phyloP scores from a whole-genome alignment of 352 stramenopile genomes.

The Phytophthora meadii region DNA sequence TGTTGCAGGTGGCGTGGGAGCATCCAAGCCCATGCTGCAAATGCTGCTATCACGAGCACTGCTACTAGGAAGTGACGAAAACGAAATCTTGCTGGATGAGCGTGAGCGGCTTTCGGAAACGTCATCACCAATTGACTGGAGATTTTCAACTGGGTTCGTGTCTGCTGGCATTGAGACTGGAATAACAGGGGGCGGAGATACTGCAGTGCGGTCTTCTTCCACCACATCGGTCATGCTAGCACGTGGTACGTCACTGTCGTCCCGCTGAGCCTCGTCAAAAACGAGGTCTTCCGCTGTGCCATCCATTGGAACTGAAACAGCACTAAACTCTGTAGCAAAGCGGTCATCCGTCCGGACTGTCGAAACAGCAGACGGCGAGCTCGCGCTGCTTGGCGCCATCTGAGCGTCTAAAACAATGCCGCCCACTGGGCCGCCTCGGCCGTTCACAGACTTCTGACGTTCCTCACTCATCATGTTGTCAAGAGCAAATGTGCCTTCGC shows the following conservation, averaged over 20 bases:
- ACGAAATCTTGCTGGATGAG: conserved; percentile 27
- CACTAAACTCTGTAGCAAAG: conserved; percentile 24
- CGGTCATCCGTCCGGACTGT: conserved; percentile 21
- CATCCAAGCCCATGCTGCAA: conserved; percentile 33
- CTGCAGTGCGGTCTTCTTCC: conserved; percentile 10
- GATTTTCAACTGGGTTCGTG: not conserved
- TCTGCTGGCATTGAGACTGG: conserved; percentile 15
- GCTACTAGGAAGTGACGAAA: conserved; percentile 28
- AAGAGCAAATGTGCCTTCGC: conserved; percentile 27
- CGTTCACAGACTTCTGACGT: conserved; percentile 4
- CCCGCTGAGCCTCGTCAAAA: conserved; percentile 16
- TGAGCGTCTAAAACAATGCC: conserved; percentile 18
- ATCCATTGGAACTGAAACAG: conserved; percentile 23
- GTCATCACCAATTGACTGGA: conserved; percentile 35
- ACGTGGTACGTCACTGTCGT: conserved; percentile 8
- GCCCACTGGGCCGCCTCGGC: not conserved
- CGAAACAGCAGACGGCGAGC: conserved; percentile 3
- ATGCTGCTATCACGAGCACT: conserved; percentile 29
- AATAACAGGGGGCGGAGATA: conserved; percentile 16
- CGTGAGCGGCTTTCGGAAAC: conserved; percentile 30
- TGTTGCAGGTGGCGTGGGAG: conserved; percentile 26
- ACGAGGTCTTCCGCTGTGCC: conserved; percentile 21
- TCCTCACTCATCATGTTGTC: conserved; percentile 24
- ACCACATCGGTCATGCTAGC: not conserved
- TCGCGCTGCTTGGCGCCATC: conserved; percentile 12